Evolutionary conservation across 768 basidiomycete species (phyloP), one percentile per base, ranked within the genome.

Genomic region (Thelephora aurantiotincta): DNA sequence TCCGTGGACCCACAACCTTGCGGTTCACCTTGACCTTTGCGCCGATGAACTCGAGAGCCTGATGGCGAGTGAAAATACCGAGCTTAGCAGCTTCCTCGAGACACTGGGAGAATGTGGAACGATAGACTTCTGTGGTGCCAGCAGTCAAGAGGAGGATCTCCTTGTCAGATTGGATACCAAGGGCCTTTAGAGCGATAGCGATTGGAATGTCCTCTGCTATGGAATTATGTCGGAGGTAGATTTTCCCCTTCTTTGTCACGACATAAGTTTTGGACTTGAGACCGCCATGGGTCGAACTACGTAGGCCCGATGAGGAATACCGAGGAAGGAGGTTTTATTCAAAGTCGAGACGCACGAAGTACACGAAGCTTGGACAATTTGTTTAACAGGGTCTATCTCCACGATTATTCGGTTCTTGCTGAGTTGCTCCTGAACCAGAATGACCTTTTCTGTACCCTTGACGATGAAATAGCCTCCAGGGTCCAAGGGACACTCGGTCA

Each of bases 391-490:
- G 63, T 98, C 96, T 5, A 82, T 86, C 68, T 98, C 96, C 51
- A 99, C 96, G 54, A 99, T 97, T 60, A 99, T 99, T 36, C 96
- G 78, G 63, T 99, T 98, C 73, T 98, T 98, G 73, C 89, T 93
- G 58, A 98, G 66, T 66, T 99, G 96, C 61, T 98, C 96, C 63
- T 99, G 96, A 6, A 99, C 94, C 52, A 99, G 71, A 55, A 99
- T 99, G 56, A 99, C 96, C 67, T 98, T 99, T 66, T 99, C 94
- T 37, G 94, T 99, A 34, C 94, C 94, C 65, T 93, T 97, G 45
- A 99, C 96, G 50, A 99, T 84, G 63, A 99, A 99, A 62, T 98
- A 98, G 3, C 96, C 96, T n/a, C 96, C 96, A 11, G 96, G 94
- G 67, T 99, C 96, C 50, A 98, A 72, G 2, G 96, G 96, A 63